Conservation (phyloP, 2,329 filamentous ascomycete species). For the Ceratocystis cacaofunesta region DNA sequence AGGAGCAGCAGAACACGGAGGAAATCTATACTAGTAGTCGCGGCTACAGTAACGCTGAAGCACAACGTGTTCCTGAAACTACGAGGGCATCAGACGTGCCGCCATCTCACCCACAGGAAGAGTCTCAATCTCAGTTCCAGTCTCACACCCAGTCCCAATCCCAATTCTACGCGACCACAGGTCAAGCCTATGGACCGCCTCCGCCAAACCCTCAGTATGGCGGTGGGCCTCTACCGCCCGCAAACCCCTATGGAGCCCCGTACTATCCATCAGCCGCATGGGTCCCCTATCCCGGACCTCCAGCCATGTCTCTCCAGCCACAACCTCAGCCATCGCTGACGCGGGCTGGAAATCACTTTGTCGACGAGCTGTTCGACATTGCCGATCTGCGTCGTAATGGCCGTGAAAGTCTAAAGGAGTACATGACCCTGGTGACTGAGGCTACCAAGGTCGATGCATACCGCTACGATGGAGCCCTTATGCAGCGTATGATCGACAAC, state of each 20-base stretch:
- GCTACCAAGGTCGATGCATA: neutral
- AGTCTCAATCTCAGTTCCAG: neutral
- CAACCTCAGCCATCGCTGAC: neutral
- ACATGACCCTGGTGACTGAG: neutral
- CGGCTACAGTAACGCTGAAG: neutral
- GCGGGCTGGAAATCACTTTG: neutral
- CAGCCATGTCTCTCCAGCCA: neutral
- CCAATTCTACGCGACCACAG: neutral
- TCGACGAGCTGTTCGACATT: slow-evolving; percentile 10
- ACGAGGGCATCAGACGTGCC: neutral
- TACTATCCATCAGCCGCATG: neutral
- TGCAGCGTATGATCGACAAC: slow-evolving; percentile 4
- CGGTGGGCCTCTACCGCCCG: neutral
- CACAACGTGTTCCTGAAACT: neutral
- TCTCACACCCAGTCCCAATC: neutral
- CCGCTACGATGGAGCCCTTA: slow-evolving; percentile 3
- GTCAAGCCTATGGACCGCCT: neutral
- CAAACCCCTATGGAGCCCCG: neutral
- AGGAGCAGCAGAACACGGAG: neutral
- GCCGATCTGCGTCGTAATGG: slow-evolving; percentile 1
- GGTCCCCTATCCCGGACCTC: neutral
- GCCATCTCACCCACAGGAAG: neutral
- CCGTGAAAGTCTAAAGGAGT: slow-evolving; percentile 4
- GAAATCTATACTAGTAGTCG: neutral
- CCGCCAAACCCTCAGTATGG: neutral